A percentile compares a stretch with the other conserved stretches of the same genome.
phyloP scores from a whole-genome alignment of 139 green algal species.

The Picochlorum sp. region DNA sequence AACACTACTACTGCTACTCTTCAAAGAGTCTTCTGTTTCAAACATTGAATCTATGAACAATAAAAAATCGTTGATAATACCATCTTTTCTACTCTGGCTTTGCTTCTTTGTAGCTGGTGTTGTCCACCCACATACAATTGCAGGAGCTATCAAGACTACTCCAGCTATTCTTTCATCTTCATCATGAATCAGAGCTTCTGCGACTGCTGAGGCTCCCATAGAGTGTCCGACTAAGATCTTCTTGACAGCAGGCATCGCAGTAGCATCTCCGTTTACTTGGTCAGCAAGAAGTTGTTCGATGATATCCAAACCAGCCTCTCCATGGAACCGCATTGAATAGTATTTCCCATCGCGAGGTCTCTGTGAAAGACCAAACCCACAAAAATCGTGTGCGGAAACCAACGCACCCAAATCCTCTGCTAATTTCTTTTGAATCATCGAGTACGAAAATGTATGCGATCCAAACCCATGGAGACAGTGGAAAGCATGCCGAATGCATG shows the following conservation, averaged over 20 bases:
- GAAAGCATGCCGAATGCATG: constrained; percentile 1
- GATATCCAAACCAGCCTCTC: constrained; percentile 30
- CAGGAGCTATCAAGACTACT: constrained; percentile 71
- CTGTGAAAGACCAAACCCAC: constrained; percentile 75
- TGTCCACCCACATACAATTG: constrained; percentile 50
- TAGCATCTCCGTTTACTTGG: no score
- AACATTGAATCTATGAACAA: constrained; percentile 24
- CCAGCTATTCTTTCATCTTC: constrained; percentile 26
- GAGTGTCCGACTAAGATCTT: constrained; percentile 69
- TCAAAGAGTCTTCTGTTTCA: constrained; percentile 5
- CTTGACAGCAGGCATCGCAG: neutral
- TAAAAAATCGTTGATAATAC: neutral
- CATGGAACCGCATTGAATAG: constrained; percentile 70
- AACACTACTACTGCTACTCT: neutral
- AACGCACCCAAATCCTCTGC: constrained; percentile 34
- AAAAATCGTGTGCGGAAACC: constrained; percentile 74
- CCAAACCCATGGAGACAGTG: constrained; percentile 84
- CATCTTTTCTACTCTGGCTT: neutral
- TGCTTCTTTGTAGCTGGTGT: neutral
- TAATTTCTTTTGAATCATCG: constrained; percentile 42
- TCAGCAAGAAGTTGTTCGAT: constrained; percentile 28
- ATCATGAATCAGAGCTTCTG: constrained; percentile 42
- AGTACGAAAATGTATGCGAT: constrained; percentile 58
- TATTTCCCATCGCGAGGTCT: constrained; percentile 27
- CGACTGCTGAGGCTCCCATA: constrained; percentile 56